Evolutionary conservation across 2,329 filamentous ascomycete species (phyloP).

Genomic region (Akanthomyces lecanii): DNA sequence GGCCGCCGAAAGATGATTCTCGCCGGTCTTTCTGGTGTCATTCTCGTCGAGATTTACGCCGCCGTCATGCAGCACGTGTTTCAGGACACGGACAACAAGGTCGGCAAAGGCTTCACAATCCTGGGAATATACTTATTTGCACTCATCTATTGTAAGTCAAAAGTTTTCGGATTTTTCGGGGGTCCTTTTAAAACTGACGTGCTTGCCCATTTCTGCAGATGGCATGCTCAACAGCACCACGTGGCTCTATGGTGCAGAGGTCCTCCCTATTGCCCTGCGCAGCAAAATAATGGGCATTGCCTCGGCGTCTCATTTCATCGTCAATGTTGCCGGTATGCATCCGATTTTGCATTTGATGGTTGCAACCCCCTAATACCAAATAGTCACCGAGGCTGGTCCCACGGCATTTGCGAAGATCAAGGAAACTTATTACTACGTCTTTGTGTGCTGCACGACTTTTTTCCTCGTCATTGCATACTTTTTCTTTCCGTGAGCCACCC

Average conservation of each 20-base stretch:
- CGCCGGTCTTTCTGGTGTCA: conserved; percentile 45
- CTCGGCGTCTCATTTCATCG: conserved; percentile 49
- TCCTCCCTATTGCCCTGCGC: conserved; percentile 48
- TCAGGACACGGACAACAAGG: conserved; percentile 48
- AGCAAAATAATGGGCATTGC: conserved; percentile 54
- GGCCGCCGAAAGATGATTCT: conserved; percentile 57
- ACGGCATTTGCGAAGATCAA: conserved; percentile 52
- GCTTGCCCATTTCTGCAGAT: conserved; percentile 22
- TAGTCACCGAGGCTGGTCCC: conserved; percentile 50
- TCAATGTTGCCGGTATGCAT: conserved; percentile 39
- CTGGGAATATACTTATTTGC: conserved; percentile 57
- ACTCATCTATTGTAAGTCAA: conserved; percentile 40
- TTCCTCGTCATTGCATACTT: conserved; percentile 50
- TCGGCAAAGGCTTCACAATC: conserved; percentile 57
- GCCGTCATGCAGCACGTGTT: conserved; percentile 56
- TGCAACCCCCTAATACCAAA: conserved; percentile 19
- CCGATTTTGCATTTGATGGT: background rate
- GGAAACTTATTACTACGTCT: conserved; percentile 60
- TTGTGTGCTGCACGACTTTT: conserved; percentile 48
- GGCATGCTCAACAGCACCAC: conserved; percentile 51
- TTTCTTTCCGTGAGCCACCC: conserved; percentile 41
- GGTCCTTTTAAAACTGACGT: background rate
- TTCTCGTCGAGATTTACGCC: conserved; percentile 55
- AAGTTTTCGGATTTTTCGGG: background rate
- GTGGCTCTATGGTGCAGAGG: conserved; percentile 53